These are phyloP conservation scores for Metschnikowia picachoensis DNA, from an alignment of 805 yeast genomes.

Conservation along the genomic window DNA sequence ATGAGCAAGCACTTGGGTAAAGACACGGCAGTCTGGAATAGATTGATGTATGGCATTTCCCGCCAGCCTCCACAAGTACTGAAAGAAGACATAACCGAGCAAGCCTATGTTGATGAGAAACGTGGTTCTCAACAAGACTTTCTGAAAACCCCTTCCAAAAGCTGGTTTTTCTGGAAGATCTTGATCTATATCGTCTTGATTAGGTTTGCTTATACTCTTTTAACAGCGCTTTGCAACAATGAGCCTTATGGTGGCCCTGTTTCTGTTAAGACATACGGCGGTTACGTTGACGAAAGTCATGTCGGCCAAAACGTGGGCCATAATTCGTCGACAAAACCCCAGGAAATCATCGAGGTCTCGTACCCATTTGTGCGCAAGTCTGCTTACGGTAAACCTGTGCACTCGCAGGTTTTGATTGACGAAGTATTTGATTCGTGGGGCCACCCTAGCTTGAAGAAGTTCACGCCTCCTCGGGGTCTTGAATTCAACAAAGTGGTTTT, in stretches of 20 bases:
- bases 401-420: slow-evolving; percentile 37
- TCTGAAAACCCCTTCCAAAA: neutral
- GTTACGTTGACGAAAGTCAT: slow-evolving; percentile 7
- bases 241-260: neutral
- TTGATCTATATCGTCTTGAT: neutral
- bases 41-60: slow-evolving; percentile 11
- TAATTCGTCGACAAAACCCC: neutral
- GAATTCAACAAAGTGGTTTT: slow-evolving; percentile 54
- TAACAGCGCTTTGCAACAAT: neutral
- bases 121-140: neutral
- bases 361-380: slow-evolving; percentile 25
- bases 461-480: slow-evolving; percentile 38
- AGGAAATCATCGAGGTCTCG: slow-evolving; percentile 25
- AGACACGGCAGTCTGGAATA: slow-evolving; percentile 19
- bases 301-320: neutral
- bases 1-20: slow-evolving; percentile 16
- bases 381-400: slow-evolving; percentile 32
- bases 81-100: neutral
- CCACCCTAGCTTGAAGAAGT: slow-evolving; percentile 40
- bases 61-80: neutral
- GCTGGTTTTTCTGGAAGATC: neutral
- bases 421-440: slow-evolving; percentile 64
- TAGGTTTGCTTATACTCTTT: neutral
- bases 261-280: slow-evolving; percentile 1
- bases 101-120: neutral